Evolutionary conservation across 2,329 filamentous ascomycete species (phyloP).

Genomic region (Rutstroemia sp.): DNA sequence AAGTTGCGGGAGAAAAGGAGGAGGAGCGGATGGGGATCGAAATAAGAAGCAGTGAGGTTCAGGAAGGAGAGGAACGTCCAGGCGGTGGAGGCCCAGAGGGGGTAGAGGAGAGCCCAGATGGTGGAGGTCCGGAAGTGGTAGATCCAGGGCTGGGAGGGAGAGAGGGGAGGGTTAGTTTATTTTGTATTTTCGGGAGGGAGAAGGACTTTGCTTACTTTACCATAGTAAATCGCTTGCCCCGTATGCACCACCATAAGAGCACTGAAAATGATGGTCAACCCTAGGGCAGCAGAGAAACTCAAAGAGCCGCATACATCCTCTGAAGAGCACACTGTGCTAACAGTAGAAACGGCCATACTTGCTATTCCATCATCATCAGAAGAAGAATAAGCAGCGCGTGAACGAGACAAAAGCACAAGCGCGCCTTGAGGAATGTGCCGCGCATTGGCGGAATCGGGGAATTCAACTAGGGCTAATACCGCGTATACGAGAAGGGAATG

Average conservation of each 20-base stretch:
- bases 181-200: too few relatives aligned
- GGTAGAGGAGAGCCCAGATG: not conserved
- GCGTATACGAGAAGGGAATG: too few relatives aligned
- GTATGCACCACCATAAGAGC: constrained; percentile 28
- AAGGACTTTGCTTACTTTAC: constrained; percentile 21
- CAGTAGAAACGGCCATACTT: too few relatives aligned
- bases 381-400: too few relatives aligned
- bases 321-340: constrained; percentile 26
- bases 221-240: constrained; percentile 31
- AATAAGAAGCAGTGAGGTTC: constrained; percentile 35
- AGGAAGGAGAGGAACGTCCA: constrained; percentile 35
- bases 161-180: not conserved
- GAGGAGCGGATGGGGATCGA: constrained; percentile 31
- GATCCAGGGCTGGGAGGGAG: not conserved
- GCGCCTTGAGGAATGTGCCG: too few relatives aligned
- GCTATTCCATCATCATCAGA: too few relatives aligned
- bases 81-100: too few relatives aligned
- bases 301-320: constrained; percentile 28
- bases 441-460: too few relatives aligned
- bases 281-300: constrained; percentile 30
- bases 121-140: not conserved
- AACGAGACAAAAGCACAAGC: too few relatives aligned
- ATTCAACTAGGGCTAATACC: too few relatives aligned
- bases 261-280: constrained; percentile 32
- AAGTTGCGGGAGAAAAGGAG: constrained; percentile 31